Evolutionary conservation across 1,139 yeast species (phyloP).

Genomic region (Geotrichum fermentans): DNA sequence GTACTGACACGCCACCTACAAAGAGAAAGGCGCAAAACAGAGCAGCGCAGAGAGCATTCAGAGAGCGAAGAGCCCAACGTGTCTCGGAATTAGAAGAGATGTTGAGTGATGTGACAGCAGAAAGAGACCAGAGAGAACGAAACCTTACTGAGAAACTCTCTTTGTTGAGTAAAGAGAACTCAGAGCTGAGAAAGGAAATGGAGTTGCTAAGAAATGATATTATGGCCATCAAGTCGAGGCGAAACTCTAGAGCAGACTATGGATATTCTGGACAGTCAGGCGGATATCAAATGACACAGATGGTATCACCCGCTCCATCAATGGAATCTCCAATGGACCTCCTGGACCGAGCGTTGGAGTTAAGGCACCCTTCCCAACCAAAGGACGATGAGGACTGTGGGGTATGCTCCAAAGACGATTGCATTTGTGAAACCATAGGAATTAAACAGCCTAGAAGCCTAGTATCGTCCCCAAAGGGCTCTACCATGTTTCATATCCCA

Average conservation of each 20-base stretch:
- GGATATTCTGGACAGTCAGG: background rate
- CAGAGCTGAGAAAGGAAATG: slow-evolving; percentile 22
- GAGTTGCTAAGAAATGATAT: slow-evolving; percentile 24
- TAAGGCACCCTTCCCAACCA: slow-evolving; percentile 32
- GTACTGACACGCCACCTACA: slow-evolving; percentile 43
- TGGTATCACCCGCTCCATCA: slow-evolving; percentile 42
- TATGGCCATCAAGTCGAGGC: slow-evolving; percentile 6
- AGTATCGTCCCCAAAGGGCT: background rate
- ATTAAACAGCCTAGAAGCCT: slow-evolving; percentile 14
- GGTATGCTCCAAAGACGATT: slow-evolving; percentile 63
- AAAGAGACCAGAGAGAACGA: slow-evolving; percentile 34
- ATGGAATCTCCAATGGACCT: slow-evolving; percentile 34
- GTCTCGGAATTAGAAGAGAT: slow-evolving; percentile 52
- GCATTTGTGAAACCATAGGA: slow-evolving; percentile 66
- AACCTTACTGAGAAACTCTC: slow-evolving; percentile 47
- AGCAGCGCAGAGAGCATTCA: slow-evolving; percentile 87
- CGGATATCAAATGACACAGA: slow-evolving; percentile 22
- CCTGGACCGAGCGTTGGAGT: slow-evolving; percentile 40
- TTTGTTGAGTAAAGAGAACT: slow-evolving; percentile 28
- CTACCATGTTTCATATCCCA: slow-evolving; percentile 2
- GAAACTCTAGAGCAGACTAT: background rate
- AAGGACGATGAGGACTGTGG: slow-evolving; percentile 49
- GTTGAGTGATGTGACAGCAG: slow-evolving; percentile 60
- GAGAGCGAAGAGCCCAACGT: slow-evolving; percentile 68
- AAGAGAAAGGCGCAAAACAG: slow-evolving; percentile 75